A percentile compares a stretch with the other conserved stretches of the same genome.
phyloP scores from a whole-genome alignment of 352 stramenopile genomes.

The Blastocystis sp. region DNA sequence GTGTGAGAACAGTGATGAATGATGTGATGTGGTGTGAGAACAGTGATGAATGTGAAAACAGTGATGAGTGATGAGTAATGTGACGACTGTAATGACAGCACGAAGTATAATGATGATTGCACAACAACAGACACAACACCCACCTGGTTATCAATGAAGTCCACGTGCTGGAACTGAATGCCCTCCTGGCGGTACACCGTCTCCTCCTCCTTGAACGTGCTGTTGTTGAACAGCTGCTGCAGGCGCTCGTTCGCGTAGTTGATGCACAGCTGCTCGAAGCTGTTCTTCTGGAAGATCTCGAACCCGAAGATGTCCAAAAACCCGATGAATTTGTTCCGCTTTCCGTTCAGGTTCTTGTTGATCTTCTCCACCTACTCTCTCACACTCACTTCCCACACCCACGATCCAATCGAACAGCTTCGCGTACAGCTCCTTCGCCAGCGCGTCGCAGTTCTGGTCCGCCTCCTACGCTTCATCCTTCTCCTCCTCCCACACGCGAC shows the following conservation, averaged over 20 bases:
- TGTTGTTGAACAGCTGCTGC: slow-evolving; percentile 82
- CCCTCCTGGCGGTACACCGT: slow-evolving; percentile 79
- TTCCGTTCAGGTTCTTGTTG: slow-evolving; percentile 68
- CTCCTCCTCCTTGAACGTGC: slow-evolving; percentile 83
- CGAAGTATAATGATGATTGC: slow-evolving; percentile 22
- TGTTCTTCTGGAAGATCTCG: slow-evolving; percentile 88
- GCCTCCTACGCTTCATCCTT: slow-evolving; percentile 71
- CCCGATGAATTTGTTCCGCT: slow-evolving; percentile 77
- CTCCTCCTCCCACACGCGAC: neutral
- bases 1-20: slow-evolving; percentile 53
- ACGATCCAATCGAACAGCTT: slow-evolving; percentile 93
- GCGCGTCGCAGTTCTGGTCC: slow-evolving; percentile 84
- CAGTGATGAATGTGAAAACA: slow-evolving; percentile 56
- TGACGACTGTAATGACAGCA: neutral
- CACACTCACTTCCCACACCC: slow-evolving; percentile 75
- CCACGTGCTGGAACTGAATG: slow-evolving; percentile 74
- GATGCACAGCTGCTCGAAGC: slow-evolving; percentile 87
- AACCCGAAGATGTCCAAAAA: slow-evolving; percentile 91
- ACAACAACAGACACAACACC: slow-evolving; percentile 59
- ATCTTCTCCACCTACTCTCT: slow-evolving; percentile 70
- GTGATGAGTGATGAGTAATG: neutral
- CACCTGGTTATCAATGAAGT: slow-evolving; percentile 83
- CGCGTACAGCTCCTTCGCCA: slow-evolving; percentile 89
- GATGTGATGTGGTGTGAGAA: slow-evolving; percentile 65
- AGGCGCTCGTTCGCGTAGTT: slow-evolving; percentile 84